Evolutionary conservation across 2,329 filamentous ascomycete genomes (phyloP).

Genomic region (Didymella exigua): DNA sequence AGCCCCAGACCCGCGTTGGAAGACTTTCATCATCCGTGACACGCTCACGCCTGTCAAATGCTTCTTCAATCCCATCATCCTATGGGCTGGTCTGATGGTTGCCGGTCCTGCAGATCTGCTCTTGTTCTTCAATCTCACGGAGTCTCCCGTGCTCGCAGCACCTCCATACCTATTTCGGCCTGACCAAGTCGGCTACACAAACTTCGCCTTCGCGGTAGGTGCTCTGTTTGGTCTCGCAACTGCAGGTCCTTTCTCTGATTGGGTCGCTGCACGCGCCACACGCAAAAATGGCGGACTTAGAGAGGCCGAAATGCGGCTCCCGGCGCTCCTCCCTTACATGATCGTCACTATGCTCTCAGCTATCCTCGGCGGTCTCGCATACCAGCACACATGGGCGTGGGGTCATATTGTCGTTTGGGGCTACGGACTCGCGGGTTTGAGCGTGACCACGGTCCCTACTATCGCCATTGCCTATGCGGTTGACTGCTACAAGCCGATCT

Average conservation of each 20-base stretch:
- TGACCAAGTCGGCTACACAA: constrained; percentile 56
- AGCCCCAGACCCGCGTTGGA: constrained; percentile 49
- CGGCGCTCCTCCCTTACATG: constrained; percentile 53
- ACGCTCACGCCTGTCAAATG: constrained; percentile 49
- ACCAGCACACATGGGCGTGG: constrained; percentile 58
- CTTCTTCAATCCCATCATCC: constrained; percentile 55
- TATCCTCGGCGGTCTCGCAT: constrained; percentile 56
- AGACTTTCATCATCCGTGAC: constrained; percentile 50
- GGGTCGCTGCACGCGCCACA: constrained; percentile 61
- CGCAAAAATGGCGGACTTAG: constrained; percentile 60
- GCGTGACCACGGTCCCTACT: constrained; percentile 51
- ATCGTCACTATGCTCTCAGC: constrained; percentile 57
- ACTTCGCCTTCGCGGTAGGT: constrained; percentile 56
- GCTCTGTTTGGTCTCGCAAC: constrained; percentile 60
- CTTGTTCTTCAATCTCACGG: constrained; percentile 58
- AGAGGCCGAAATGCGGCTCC: constrained; percentile 64
- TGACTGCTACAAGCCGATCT: constrained; percentile 55
- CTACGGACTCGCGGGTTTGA: constrained; percentile 52
- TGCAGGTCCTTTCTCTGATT: constrained; percentile 62
- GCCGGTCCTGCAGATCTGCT: constrained; percentile 50
- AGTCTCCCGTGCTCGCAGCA: constrained; percentile 54
- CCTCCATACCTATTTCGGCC: constrained; percentile 55
- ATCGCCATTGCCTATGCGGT: constrained; percentile 54
- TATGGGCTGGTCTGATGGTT: constrained; percentile 45
- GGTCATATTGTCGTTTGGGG: constrained; percentile 56